Evolutionary conservation across 768 basidiomycete species (phyloP).

Genomic region (Amanita molliuscula): DNA sequence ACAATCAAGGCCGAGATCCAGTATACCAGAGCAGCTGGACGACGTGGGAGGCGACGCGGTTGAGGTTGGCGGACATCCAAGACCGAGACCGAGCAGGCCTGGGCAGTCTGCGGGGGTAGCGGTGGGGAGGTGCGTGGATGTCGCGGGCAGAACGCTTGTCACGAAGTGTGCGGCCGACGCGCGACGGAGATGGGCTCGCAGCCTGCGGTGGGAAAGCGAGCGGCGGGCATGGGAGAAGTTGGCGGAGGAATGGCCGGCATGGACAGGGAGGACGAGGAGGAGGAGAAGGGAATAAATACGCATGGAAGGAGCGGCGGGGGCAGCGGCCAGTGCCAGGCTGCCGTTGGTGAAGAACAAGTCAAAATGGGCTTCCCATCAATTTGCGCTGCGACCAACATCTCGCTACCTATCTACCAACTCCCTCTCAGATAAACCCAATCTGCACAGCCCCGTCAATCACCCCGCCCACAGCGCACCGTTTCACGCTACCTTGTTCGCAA

Average conservation of each 20-base stretch:
- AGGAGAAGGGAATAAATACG: slow-evolving; percentile 21
- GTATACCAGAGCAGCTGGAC: neutral
- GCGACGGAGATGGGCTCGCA: slow-evolving; percentile 3
- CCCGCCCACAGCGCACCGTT: neutral
- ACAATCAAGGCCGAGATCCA: neutral
- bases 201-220: slow-evolving; percentile 17
- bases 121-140: neutral
- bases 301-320: slow-evolving; percentile 9
- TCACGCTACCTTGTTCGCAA: slow-evolving; percentile 84
- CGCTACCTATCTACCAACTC: neutral
- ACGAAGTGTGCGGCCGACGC: too few species aligned
- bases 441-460: slow-evolving; percentile 17
- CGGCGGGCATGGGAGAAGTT: slow-evolving; percentile 22
- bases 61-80: neutral
- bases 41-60: neutral
- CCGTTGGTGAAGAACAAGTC: slow-evolving; percentile 1
- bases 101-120: neutral
- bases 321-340: neutral
- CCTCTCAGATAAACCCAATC: slow-evolving; percentile 87
- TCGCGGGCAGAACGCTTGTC: neutral
- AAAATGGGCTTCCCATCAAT: neutral
- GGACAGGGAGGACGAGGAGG: slow-evolving; percentile 17
- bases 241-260: slow-evolving; percentile 30
- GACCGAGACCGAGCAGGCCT: neutral
- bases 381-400: slow-evolving; percentile 1